Base-by-base conservation (phyloP, 108 stramenopile genomes). In the Stephanodiscus triporus region DNA sequence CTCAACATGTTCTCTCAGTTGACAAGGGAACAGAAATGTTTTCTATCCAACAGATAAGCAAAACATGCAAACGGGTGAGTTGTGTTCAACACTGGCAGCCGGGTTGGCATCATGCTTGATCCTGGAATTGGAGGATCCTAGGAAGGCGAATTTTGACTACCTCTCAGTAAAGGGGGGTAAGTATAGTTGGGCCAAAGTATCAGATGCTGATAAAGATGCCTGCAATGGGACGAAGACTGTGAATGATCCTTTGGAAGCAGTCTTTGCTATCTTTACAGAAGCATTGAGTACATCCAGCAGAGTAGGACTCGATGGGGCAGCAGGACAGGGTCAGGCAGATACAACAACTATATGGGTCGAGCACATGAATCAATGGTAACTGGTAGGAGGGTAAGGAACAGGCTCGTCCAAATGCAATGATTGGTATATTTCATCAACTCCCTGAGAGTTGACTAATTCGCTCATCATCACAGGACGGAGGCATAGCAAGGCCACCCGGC, bases 231-330 rank as follows among this genome's bases (percentile, higher is more conserved):
- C 9, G 51, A 53, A 26, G 24, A 19, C 51, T 22, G 24, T 9
- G 23, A 53, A 53, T 8, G 51, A 53, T 53, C 51, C 51, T 53
- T 22, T 26, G 20, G 51, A 53, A 53, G 23, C 20, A 10, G 23
- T 24, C 24, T 53, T 53, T 53, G 51, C 51, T 49, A 19, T 43
- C 43, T 65, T 65, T 2, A 65, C 63, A 47, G 68, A 58, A 45
- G 56, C 54, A 29, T 29, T 70, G 13, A 45, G 24, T 23, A 38
- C 10, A n/a, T 14, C 17, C 26, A 57, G 68, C 20, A 19, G 40
- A 42, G 54, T 56, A 9, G 38, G 42, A 42, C 37, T 58, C 9
- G 34, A 37, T 16, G 16, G 56, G 22, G 56, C 55, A 11, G 56
- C 55, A 13, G 68, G 38, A 32, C 37, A 55, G 9, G 68, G 68